Conservation (phyloP, 441 rosid species). For the Biscutella auriculata region DNA sequence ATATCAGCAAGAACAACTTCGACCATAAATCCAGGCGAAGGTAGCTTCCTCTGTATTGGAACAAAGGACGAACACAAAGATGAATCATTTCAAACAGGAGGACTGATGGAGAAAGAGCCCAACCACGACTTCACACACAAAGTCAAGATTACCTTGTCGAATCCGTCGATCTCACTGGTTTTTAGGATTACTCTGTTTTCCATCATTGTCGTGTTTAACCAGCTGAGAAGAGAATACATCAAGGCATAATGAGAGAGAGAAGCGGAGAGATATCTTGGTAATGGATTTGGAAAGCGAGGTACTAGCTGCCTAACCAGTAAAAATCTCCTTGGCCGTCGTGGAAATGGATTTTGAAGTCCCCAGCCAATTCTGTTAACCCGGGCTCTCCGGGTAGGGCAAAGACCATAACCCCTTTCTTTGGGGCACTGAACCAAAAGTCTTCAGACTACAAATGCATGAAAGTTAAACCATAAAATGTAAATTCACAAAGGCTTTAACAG, state of each 20-base stretch:
- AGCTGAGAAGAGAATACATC: conserved; percentile 32
- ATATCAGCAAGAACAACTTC: conserved; percentile 82
- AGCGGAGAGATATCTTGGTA: background rate
- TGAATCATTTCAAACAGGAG: background rate
- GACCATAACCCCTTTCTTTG: conserved; percentile 94
- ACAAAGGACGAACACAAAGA: background rate
- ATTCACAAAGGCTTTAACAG: background rate
- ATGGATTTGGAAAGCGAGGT: background rate
- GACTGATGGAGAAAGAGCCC: conserved; percentile 3
- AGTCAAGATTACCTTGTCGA: conserved; percentile 61
- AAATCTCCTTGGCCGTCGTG: conserved; percentile 98
- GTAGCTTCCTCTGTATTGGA: conserved; percentile 74
- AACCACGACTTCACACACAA: background rate
- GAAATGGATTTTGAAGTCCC: conserved; percentile 91
- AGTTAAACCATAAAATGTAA: background rate
- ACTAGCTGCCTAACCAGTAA: conserved; percentile 57
- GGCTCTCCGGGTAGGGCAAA: conserved; percentile 98
- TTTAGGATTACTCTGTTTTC: conserved; percentile 72
- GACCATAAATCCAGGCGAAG: conserved; percentile 89
- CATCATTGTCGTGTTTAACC: conserved; percentile 90
- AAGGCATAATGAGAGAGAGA: background rate
- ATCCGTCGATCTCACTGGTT: conserved; percentile 71
- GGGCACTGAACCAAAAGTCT: conserved; percentile 92
- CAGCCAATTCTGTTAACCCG: conserved; percentile 75
- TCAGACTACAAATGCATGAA: conserved; percentile 51